Base-by-base conservation (phyloP, 1,284 basidiomycete genomes). In the Austropuccinia psidii region DNA sequence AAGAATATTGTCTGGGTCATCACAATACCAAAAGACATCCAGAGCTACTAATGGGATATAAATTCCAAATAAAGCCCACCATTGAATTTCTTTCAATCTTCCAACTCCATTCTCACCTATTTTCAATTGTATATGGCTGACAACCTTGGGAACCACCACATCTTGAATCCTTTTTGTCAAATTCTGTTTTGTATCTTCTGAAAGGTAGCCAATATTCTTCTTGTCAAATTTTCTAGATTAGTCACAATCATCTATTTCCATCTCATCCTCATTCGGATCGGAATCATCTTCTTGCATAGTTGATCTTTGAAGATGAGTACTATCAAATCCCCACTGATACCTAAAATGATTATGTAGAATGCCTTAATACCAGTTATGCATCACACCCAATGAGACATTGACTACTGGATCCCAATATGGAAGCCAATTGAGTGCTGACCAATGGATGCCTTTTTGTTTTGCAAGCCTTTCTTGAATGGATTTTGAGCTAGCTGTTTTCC, bases 131-230 rank as follows among this genome's bases (percentile, higher is more conserved):
- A n/a, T n/a, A n/a, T n/a, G n/a, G n/a, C n/a, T n/a, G n/a, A n/a
- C n/a, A n/a, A n/a, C 58, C 49, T 39, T 74, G 9, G 74, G 74
- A 4, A 74, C 45, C 57, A 39, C 43, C 29, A 73, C 64, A 54
- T 52, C 57, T 31, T 29, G 24, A n/a, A 65, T n/a, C 21, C 41
- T 29, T 9, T 24, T 19, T 6, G 49, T 45, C 2, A 66, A 7
- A 17, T 66, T 66, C 1, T 54, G 29, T 27, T 66, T 50, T 41
- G 33, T 37, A 17, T 1, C 29, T 9, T 54, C 24, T 24, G 31
- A 50, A n/a, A n/a, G n/a, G n/a, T n/a, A n/a, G n/a, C n/a, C n/a
- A n/a, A 39, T 33, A 8, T 54, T 35, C 7, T 45, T 66, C 24
- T 27, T 54, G 33, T 50, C 50, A 15, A n/a, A n/a, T n/a, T n/a